Conservation (phyloP, 345 rosid genomes). For the Draba incana region DNA sequence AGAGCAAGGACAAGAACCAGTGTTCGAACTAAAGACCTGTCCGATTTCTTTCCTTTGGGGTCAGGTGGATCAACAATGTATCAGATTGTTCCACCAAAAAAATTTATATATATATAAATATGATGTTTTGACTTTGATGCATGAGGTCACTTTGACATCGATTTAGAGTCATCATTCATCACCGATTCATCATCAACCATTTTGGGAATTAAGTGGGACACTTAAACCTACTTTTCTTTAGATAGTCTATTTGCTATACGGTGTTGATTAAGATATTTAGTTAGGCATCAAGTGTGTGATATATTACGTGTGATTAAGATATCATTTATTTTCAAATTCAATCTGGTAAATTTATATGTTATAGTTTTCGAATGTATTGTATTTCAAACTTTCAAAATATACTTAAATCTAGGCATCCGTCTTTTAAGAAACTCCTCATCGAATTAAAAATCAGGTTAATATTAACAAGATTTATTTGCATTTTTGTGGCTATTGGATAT, state of each 20-base stretch:
- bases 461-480: too few relatives aligned
- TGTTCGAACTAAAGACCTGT: too few relatives aligned
- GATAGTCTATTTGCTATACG: background rate
- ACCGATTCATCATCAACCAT: conserved; percentile 15
- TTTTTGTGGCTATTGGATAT: background rate
- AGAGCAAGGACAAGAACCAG: too few relatives aligned
- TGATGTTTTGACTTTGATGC: conserved; percentile 36
- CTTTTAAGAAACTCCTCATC: background rate
- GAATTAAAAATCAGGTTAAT: too few relatives aligned
- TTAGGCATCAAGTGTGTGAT: conserved; percentile 26
- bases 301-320: background rate
- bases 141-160: conserved; percentile 39
- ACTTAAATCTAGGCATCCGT: background rate
- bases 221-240: conserved; percentile 36
- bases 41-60: too few relatives aligned
- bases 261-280: conserved; percentile 22
- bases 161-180: conserved; percentile 32
- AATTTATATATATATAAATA: background rate
- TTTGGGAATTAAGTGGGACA: conserved; percentile 34
- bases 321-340: background rate
- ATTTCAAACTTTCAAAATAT: background rate
- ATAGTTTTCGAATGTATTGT: background rate
- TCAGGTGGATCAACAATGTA: too few relatives aligned
- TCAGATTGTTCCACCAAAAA: too few relatives aligned
- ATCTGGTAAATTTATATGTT: background rate